phyloP scores from a whole-genome alignment of 2,329 filamentous ascomycete species.

The Fusarium siculi region DNA sequence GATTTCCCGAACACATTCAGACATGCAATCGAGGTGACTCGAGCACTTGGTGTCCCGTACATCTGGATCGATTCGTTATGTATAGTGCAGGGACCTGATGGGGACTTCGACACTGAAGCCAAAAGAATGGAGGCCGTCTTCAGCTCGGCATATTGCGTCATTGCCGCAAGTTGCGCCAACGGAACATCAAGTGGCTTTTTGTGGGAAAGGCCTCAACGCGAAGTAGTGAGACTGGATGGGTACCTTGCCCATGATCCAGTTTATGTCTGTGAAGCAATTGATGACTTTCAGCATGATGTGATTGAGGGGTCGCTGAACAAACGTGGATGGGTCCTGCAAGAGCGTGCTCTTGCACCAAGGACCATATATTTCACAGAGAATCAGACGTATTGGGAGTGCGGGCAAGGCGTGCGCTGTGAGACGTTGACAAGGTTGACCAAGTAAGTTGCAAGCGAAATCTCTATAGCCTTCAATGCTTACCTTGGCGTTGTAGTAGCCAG shows the following conservation, averaged over 20 bases:
- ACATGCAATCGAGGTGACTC: slow-evolving; percentile 3
- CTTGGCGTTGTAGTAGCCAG: neutral
- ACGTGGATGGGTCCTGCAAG: slow-evolving; percentile 15
- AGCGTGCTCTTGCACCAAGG: slow-evolving; percentile 24
- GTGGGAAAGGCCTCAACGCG: neutral
- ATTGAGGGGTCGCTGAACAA: slow-evolving; percentile 16
- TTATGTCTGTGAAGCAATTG: slow-evolving; percentile 26
- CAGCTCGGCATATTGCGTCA: neutral
- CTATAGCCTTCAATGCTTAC: neutral
- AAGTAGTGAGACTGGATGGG: neutral
- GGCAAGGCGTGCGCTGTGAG: slow-evolving; percentile 28
- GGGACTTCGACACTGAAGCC: neutral
- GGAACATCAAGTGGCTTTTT: slow-evolving; percentile 13
- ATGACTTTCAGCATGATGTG: slow-evolving; percentile 29
- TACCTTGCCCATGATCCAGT: neutral
- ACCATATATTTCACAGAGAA: slow-evolving; percentile 34
- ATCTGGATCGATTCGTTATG: slow-evolving; percentile 23
- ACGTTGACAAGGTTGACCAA: slow-evolving; percentile 25
- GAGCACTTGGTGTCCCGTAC: neutral
- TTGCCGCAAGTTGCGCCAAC: slow-evolving; percentile 6
- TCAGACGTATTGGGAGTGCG: slow-evolving; percentile 36
- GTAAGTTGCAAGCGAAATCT: neutral
- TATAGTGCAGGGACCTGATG: slow-evolving; percentile 8
- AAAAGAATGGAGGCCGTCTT: slow-evolving; percentile 1
- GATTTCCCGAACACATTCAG: neutral